A percentile compares a stretch with the other conserved stretches of the same genome.
Conservation (phyloP, 139 green algal species). For the Mychonastes homosphaera region DNA sequence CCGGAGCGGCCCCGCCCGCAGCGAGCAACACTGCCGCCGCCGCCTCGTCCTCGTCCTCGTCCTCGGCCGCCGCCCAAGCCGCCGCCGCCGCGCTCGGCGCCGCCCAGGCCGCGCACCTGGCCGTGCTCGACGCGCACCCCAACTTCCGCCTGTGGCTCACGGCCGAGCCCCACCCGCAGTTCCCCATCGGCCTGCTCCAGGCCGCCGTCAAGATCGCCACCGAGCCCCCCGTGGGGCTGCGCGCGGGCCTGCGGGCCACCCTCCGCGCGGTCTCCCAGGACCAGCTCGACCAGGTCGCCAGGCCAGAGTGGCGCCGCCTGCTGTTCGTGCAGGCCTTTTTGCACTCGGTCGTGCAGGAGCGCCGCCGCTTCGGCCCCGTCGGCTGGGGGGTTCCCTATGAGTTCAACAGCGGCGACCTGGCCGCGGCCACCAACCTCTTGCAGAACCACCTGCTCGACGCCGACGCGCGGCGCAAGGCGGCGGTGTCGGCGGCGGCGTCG, state of each 20-base stretch:
- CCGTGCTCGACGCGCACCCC: constrained; percentile 40
- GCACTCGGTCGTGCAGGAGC: constrained; percentile 79
- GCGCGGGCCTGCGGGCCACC: constrained; percentile 69
- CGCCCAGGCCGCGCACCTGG: too few species aligned
- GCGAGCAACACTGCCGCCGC: too few species aligned
- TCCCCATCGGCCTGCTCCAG: constrained; percentile 86
- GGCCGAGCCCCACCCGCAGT: constrained; percentile 76
- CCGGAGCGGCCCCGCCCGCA: too few species aligned
- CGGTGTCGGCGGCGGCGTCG: too few species aligned
- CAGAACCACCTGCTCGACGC: constrained; percentile 15
- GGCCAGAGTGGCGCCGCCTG: constrained; percentile 80
- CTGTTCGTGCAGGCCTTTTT: constrained; percentile 88
- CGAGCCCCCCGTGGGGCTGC: constrained; percentile 86
- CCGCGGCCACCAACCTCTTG: constrained; percentile 78
- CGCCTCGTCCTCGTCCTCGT: too few species aligned
- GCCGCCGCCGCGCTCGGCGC: too few species aligned
- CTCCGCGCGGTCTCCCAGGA: constrained; percentile 85
- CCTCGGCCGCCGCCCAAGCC: too few species aligned
- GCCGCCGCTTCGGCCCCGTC: constrained; percentile 88
- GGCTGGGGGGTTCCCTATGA: constrained; percentile 96
- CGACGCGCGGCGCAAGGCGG: too few species aligned
- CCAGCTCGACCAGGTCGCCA: constrained; percentile 70
- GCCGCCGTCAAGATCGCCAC: constrained; percentile 79
- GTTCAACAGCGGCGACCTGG: constrained; percentile 87
- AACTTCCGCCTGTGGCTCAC: constrained; percentile 92